Evolutionary conservation across 2,329 filamentous ascomycete species (phyloP), one percentile per base, ranked within the genome.

Genomic region (Aspergillus floridensis): DNA sequence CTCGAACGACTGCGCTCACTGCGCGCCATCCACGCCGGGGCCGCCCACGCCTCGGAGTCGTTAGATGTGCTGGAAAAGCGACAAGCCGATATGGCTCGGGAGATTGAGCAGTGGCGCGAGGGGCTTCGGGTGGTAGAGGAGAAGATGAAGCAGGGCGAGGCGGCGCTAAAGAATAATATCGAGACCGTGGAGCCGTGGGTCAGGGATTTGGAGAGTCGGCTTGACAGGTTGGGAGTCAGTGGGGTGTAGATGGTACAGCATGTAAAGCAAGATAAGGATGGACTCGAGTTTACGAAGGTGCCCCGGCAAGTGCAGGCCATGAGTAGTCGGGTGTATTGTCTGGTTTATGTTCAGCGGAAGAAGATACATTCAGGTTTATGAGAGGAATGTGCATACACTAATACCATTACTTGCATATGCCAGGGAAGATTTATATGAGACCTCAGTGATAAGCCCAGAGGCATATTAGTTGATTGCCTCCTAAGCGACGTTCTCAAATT

Each of bases 171-270:
- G 65, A 85, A 83, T 53, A 99, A 99, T 75, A 87, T 93, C 75
- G 87, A 89, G 68, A 84, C 90, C n/a, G 88, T 98, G 62, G 90
- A 93, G 66, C 86, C 86, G 46, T 97, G 93, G 92, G 91, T 98
- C 4, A 91, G 90, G 74, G 91, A 89, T 58, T 77, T 99, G 57
- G 93, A 98, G 78, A 84, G 81, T 68, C 89, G 90, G 75, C 82
- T 97, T 74, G 83, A 83, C 61, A 83, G 82, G 66, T 74, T 89
- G 71, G 79, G 80, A 60, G 80, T 68, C 31, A 55, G 49, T 32
- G 66, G 63, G 31, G 47, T 44, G 16, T 44, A 44, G 8, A 44
- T 4, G 5, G 5, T 19, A 19, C 14, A 44, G 38, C 16, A 44
- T 16, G 6, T 19, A 16, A 16, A n/a, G 38, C 16, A 19, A 19